These are phyloP conservation scores for Nicotiana tomentosiformis DNA, from an alignment of 257 asterid genomes.

Conservation along the genomic window DNA sequence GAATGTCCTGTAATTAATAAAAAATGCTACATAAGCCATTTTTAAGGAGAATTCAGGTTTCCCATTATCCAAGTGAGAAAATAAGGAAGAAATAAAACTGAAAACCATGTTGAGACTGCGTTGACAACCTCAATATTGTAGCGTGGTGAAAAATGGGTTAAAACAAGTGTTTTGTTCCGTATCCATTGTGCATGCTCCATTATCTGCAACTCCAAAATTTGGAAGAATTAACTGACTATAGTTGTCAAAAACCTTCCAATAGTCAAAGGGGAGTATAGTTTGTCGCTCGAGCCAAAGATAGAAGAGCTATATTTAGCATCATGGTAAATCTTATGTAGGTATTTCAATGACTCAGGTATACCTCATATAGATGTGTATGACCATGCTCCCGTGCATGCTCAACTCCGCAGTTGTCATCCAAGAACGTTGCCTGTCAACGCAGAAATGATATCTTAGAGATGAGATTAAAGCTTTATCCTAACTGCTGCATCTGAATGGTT, in stretches of 20 bases:
- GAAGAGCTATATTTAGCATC: background rate
- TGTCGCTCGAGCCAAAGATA: background rate
- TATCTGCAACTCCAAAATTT: conserved; percentile 47
- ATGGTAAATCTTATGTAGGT: background rate
- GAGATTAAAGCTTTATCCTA: background rate
- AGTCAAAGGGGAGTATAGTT: conserved; percentile 1
- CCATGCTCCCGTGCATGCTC: conserved; percentile 91
- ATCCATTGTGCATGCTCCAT: conserved; percentile 83
- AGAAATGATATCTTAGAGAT: conserved; percentile 1
- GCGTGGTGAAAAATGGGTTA: conserved; percentile 95
- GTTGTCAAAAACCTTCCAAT: background rate
- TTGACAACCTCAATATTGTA: conserved; percentile 73
- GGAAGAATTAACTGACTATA: background rate
- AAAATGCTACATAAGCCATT: background rate
- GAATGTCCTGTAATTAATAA: conserved; percentile 56
- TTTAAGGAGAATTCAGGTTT: background rate
- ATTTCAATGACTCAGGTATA: conserved; percentile 15
- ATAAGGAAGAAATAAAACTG: background rate
- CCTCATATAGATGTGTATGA: conserved; percentile 91
- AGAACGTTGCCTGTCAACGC: conserved; percentile 77
- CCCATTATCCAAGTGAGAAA: background rate
- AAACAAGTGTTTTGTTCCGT: conserved; percentile 62
- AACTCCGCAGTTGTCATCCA: conserved; percentile 66
- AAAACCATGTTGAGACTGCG: background rate
- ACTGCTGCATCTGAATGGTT: background rate